Base-by-base conservation (phyloP, 345 rosid genomes). In the Dovyalis caffra region DNA sequence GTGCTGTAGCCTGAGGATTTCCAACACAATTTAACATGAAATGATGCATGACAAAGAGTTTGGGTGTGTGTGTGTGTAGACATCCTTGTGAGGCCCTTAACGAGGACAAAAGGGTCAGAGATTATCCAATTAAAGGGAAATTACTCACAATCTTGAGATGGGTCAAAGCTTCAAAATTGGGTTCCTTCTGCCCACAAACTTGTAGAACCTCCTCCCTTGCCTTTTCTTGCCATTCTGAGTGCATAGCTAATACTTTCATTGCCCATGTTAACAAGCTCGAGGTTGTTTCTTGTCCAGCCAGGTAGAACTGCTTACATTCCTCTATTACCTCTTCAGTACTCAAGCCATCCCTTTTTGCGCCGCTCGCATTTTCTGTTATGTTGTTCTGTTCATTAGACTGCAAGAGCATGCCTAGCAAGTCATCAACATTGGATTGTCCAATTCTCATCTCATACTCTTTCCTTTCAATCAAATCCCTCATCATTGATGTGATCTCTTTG, bases 271-370 rank as follows among this genome's bases (percentile, higher is more conserved):
- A 73, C 83, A 62, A 80, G 77, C 77, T 83, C 6, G 86, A 65
- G 47, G 89, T 87, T 56, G 92, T 88, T 80, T 90, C 92, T 76
- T 90, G 87, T 29, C 94, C 92, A 11, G 89, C 88, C 7, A 83
- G 69, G 81, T 87, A 84, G 70, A 85, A 85, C 62, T 71, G 62
- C 70, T 88, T 88, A 78, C 94, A 87, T 75, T 89, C 89, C 78
- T 85, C 91, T 56, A 82, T 53, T 15, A 82, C 78, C 16, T 89
- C 87, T 57, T 85, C 85, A 49, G 79, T 66, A 53, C 85, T 82
- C 83, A 88, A 37, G 38, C 70, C 78, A 69, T 51, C 33, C 11
- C 53, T 64, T 20, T 40, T 76, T 37, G 38, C 60, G 20, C 53
- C 68, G 31, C 40, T 51, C 65, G 60, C 75, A 77, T 68, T 78